These are phyloP conservation scores for Nadsonia commutata DNA, from an alignment of 1,139 yeast species.

Conservation along the genomic window DNA sequence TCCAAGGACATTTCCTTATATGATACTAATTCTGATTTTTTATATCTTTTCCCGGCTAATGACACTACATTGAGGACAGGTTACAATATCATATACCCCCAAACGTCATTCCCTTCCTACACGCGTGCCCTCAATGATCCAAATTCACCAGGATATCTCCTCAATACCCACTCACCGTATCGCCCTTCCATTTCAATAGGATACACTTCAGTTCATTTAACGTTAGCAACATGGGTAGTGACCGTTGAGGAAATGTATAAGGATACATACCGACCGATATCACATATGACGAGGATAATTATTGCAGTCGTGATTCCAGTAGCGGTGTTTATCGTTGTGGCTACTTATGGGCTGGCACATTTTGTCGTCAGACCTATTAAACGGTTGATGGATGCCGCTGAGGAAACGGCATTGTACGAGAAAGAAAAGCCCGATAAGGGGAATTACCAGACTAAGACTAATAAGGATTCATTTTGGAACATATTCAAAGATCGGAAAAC, in stretches of 20 bases:
- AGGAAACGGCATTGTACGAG: slow-evolving; percentile 29
- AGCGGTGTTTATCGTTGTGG: slow-evolving; percentile 55
- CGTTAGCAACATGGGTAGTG: slow-evolving; percentile 56
- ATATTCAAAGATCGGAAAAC: no score
- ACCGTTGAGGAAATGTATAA: slow-evolving; percentile 50
- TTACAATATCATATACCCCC: slow-evolving; percentile 14
- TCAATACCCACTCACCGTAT: slow-evolving; percentile 30
- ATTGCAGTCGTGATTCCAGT: slow-evolving; percentile 70
- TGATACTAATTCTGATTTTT: slow-evolving; percentile 1
- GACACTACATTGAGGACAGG: slow-evolving; percentile 23
- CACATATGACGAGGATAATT: slow-evolving; percentile 48
- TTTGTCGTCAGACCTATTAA: slow-evolving; percentile 78
- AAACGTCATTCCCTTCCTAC: neutral
- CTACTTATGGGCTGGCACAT: slow-evolving; percentile 72
- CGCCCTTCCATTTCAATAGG: slow-evolving; percentile 53
- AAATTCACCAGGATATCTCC: slow-evolving; percentile 35
- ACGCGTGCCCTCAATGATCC: slow-evolving; percentile 7
- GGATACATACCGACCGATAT: slow-evolving; percentile 49
- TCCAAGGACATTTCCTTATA: neutral
- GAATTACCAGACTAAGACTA: no score
- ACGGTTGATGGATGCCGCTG: slow-evolving; percentile 71
- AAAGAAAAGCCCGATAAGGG: no score
- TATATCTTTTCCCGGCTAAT: neutral
- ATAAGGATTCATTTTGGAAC: no score
- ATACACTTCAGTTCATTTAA: slow-evolving; percentile 39